Percentiles rank a stretch among this genome's conserved stretches.
Evolutionary conservation across 345 rosid species (phyloP).

Genomic region (Gossypioides kirkii): DNA sequence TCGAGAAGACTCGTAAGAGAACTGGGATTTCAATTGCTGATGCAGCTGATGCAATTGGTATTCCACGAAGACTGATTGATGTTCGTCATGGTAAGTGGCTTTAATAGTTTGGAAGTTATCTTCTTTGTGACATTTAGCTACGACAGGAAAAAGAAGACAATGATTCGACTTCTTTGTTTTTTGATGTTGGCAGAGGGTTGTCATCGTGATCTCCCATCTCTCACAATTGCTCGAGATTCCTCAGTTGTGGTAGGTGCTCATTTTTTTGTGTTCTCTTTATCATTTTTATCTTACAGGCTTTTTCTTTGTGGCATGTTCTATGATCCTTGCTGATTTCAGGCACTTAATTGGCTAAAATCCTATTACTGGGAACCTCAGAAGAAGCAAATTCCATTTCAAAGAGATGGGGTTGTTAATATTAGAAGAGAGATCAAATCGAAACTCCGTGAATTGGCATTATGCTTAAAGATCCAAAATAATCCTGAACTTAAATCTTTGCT

Average conservation of each 20-base stretch:
- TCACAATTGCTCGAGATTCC: constrained; percentile 63
- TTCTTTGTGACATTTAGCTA: background rate
- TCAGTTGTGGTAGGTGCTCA: constrained; percentile 48
- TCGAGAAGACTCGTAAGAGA: constrained; percentile 77
- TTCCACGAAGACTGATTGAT: constrained; percentile 82
- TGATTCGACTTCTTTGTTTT: constrained; percentile 3
- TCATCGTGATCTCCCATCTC: constrained; percentile 85
- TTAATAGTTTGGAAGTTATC: background rate
- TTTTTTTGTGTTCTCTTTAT: background rate
- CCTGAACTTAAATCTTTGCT: constrained; percentile 34
- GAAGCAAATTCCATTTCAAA: constrained; percentile 47
- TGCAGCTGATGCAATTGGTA: constrained; percentile 76
- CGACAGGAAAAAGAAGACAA: background rate
- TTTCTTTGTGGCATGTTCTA: background rate
- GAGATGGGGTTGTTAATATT: constrained; percentile 41
- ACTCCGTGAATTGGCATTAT: constrained; percentile 49
- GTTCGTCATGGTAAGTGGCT: constrained; percentile 79
- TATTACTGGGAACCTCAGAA: constrained; percentile 84
- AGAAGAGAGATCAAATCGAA: constrained; percentile 61
- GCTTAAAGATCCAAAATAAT: constrained; percentile 37
- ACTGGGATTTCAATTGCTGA: constrained; percentile 69
- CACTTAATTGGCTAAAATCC: constrained; percentile 76
- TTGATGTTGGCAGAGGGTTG: constrained; percentile 57
- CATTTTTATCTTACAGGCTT: background rate
- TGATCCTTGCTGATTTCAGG: constrained; percentile 40